phyloP scores from a whole-genome alignment of 2,329 filamentous ascomycete genomes.

The Pseudogymnoascus sp. region DNA sequence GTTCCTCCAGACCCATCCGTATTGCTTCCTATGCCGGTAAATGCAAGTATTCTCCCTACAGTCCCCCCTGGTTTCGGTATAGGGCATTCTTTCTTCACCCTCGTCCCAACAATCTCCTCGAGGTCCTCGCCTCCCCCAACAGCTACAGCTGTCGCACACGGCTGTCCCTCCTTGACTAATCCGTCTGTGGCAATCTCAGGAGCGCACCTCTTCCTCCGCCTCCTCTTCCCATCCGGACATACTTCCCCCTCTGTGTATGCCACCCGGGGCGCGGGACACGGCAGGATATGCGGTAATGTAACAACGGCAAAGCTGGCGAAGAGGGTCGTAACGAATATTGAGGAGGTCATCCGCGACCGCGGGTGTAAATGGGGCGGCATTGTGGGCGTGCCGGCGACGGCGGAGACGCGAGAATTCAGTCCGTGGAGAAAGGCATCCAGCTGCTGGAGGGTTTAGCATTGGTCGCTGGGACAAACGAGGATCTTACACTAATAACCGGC shows the following conservation, averaged over 20 bases:
- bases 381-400: conserved; percentile 21
- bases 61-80: conserved; percentile 82
- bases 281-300: conserved; percentile 78
- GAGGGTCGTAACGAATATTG: conserved; percentile 89
- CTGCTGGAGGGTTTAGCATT: not conserved
- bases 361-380: conserved; percentile 88
- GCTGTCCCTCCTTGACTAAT: conserved; percentile 21
- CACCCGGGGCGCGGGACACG: conserved; percentile 75
- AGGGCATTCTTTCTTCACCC: conserved; percentile 65
- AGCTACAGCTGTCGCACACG: not conserved
- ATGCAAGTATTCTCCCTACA: conserved; percentile 67
- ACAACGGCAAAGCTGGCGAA: conserved; percentile 88
- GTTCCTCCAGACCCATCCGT: not conserved
- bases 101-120: conserved; percentile 36
- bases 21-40: conserved; percentile 32
- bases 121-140: conserved; percentile 32
- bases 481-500: not conserved
- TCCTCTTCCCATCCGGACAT: conserved; percentile 32
- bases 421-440: conserved; percentile 7
- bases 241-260: conserved; percentile 61
- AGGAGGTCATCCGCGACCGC: conserved; percentile 84
- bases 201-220: conserved; percentile 39
- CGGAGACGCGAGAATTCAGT: conserved; percentile 3
- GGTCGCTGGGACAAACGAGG: not conserved
- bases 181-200: conserved; percentile 19